Percentiles rank a stretch among this genome's conserved stretches.
Evolutionary conservation across 495 filamentous ascomycete species (phyloP).

Genomic region (Penicillium cinerascens): DNA sequence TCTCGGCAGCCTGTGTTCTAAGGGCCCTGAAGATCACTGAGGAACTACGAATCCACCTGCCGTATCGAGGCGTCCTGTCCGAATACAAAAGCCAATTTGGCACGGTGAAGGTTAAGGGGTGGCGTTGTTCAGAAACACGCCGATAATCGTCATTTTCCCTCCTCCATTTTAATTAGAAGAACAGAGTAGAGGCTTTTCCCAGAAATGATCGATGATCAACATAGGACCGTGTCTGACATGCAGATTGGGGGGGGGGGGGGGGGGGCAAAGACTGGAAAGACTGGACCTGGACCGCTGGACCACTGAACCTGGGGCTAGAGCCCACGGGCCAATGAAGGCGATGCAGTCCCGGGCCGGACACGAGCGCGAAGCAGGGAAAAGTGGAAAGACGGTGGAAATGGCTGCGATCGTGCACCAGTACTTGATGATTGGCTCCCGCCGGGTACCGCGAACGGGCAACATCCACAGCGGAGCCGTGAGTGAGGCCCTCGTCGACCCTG

Average conservation of each 20-base stretch:
- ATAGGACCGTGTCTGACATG: conserved; percentile 28
- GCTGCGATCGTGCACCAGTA: background rate
- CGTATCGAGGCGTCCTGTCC: conserved; percentile 15
- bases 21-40: conserved; percentile 28
- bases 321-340: too few species aligned
- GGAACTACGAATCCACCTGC: conserved; percentile 23
- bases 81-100: background rate
- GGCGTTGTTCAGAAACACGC: background rate
- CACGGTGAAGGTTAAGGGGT: background rate
- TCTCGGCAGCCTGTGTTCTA: conserved; percentile 13
- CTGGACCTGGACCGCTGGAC: too few species aligned
- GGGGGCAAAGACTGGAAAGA: too few species aligned
- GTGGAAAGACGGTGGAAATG: background rate
- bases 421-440: background rate
- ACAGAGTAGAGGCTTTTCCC: background rate
- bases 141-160: too few species aligned
- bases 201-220: conserved; percentile 21
- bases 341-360: background rate
- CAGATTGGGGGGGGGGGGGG: conserved; percentile 8
- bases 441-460: background rate
- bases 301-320: too few species aligned
- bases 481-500: background rate
- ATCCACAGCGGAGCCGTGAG: background rate
- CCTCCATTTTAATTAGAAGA: background rate
- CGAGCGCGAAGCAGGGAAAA: background rate